Base-by-base conservation (phyloP, 176 grass and related monocot species). In the Bothriochloa decipiens region DNA sequence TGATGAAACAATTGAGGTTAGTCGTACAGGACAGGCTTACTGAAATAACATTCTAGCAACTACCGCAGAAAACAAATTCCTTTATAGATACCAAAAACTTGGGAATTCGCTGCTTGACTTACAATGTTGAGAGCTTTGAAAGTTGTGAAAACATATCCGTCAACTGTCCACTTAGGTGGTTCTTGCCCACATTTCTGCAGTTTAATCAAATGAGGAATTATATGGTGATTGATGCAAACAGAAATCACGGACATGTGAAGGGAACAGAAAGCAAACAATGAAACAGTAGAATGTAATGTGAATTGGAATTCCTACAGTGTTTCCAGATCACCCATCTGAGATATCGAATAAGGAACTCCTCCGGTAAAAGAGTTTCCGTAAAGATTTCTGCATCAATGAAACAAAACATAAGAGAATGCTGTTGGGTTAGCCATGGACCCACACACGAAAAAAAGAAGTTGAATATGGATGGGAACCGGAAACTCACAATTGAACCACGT, bases 301-400 rank as follows among this genome's bases (percentile, higher is more conserved):
- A 67, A 90, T 40, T 23, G 14, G 43, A 37, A 37, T 87, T 85
- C 88, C 67, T 94, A 99, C 93, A 99, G 79, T 55, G 84, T 87
- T 64, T 96, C 85, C 65, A 99, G 86, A 78, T 99, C 89, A 65
- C 45, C 58, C 96, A 99, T 99, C 73, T 99, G 96, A 35, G 96
- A 99, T 74, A 99, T 79, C 0, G 96, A 99, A 80, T 89, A 96
- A 64, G 93, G 96, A 77, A 94, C 84, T 41, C 88, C 91, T 13
- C 96, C 96, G 23, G 77, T 92, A 60, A 99, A 92, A 42, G 89
- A 83, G 81, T 99, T 99, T 33, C 84, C 90, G 64, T 87, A 83
- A 39, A 99, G 84, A 89, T 99, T 82, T 89, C 96, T 96, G 88
- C 41, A 55, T 83, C 35, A 29, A 20, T 33, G 73, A 77, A 62